phyloP scores from a whole-genome alignment of 208 protist species.

The Trypanosoma brucei region DNA sequence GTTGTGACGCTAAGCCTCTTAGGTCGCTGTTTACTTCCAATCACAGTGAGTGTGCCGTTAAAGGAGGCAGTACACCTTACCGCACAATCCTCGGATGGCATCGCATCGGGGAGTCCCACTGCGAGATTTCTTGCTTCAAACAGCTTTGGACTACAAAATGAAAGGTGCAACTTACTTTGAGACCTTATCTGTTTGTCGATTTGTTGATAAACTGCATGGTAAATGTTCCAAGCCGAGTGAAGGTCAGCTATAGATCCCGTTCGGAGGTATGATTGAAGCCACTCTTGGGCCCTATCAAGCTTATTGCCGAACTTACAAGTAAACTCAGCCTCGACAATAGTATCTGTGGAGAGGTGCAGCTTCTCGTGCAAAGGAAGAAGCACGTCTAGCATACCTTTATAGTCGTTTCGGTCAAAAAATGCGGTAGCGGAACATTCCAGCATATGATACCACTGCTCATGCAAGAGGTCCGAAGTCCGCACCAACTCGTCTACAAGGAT shows the following conservation, averaged over 20 bases:
- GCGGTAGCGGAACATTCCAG: conserved; percentile 95
- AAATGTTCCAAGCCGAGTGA: conserved; percentile 84
- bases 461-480: conserved; percentile 94
- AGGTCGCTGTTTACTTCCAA: conserved; percentile 98
- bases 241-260: conserved; percentile 62
- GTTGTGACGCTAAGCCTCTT: conserved; percentile 94
- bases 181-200: conserved; percentile 75
- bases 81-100: conserved; percentile 68
- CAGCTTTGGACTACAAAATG: conserved; percentile 81
- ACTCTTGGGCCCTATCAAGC: conserved; percentile 64
- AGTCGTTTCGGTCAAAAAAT: conserved; percentile 87
- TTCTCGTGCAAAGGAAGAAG: conserved; percentile 94
- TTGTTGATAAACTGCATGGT: conserved; percentile 70
- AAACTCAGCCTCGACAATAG: conserved; percentile 95
- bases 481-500: conserved; percentile 97
- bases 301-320: conserved; percentile 51
- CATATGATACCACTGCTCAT: conserved; percentile 91
- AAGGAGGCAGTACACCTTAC: conserved; percentile 93
- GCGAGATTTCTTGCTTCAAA: conserved; percentile 71
- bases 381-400: conserved; percentile 83
- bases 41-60: conserved; percentile 89
- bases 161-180: conserved; percentile 43
- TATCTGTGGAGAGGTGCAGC: conserved; percentile 87
- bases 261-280: conserved; percentile 55
- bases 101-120: conserved; percentile 80